Conservation (phyloP, 1,284 basidiomycete genomes). For the Gomphus bonarii region DNA sequence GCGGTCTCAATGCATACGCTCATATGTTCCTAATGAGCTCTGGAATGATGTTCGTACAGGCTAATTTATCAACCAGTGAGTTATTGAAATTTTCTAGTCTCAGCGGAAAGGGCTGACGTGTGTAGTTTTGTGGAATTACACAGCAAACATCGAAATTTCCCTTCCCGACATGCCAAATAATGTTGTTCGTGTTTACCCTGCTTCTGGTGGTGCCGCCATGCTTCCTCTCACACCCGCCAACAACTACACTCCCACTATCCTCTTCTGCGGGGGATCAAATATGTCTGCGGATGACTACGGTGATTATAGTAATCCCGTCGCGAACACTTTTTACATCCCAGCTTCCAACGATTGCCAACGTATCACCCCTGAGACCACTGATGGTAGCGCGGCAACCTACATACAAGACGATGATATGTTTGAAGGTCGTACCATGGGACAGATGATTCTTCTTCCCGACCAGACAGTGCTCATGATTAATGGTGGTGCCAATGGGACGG, state of each 20-base stretch:
- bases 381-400: constrained; percentile 43
- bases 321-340: constrained; percentile 55
- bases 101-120: neutral
- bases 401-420: constrained; percentile 66
- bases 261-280: constrained; percentile 85
- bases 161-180: constrained; percentile 53
- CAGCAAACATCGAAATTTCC: constrained; percentile 47
- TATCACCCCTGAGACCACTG: constrained; percentile 71
- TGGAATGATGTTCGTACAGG: constrained; percentile 78
- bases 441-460: constrained; percentile 73
- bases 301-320: constrained; percentile 58
- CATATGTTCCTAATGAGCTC: constrained; percentile 81
- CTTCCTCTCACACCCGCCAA: constrained; percentile 84
- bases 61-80: constrained; percentile 69
- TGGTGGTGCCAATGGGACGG: constrained; percentile 70
- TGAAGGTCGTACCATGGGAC: constrained; percentile 76
- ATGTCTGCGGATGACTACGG: constrained; percentile 65
- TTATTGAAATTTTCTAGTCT: neutral
- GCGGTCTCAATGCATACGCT: constrained; percentile 85
- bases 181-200: constrained; percentile 84
- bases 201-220: constrained; percentile 85
- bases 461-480: constrained; percentile 70
- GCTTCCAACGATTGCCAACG: constrained; percentile 59
- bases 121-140: constrained; percentile 54
- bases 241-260: constrained; percentile 75